Base-by-base conservation (phyloP, 2,329 filamentous ascomycete genomes). In the Pleurostoma richardsiae region DNA sequence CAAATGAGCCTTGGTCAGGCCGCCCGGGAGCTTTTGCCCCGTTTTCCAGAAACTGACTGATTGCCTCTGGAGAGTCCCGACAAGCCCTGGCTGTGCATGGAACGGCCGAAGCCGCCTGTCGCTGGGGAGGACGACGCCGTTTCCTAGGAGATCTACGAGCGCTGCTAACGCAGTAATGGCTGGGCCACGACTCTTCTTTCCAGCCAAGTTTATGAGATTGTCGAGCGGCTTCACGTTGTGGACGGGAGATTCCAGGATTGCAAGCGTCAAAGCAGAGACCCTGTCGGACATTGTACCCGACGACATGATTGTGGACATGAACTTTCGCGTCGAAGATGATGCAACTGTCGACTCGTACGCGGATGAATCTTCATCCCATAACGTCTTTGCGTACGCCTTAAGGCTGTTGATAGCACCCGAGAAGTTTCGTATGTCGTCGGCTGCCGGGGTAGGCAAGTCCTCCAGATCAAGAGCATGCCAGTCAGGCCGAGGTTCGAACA, bases 251-350 rank as follows among this genome's bases (percentile, higher is more conserved):
- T 99, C 94, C 70, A 99, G 95, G 10, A 96, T 84, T 47, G 94
- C 87, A 56, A 99, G 75, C 4, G 94, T 99, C 59, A 99, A 74
- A 4, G 94, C 95, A 3, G 94, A 99, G 40, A 97, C 86, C 66
- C 96, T 97, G 66, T 99, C 94, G 47, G 90, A 95, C 56, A 97
- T 80, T 7, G 95, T 99, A 74, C 94, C 94, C 2, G 91, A 95
- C 7, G 90, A 76, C 88, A 97, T 96, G 64, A 99, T 96, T 19
- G 90, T 95, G 2, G 91, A 89, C 75, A 97, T 85, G 73, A 99
- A 99, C 65, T 91, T 95, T 67, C 95, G 88, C 39, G 91, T 92
- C 3, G 92, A 94, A 29, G 89, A 90, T 43, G 88, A 82, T 5
- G 88, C 82, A 47, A 87, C 72, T 55, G 89, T 85, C 29, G 82